A percentile compares a stretch with the other conserved stretches of the same genome.
Conservation (phyloP, 305 asterid genomes). For the Fraxinus ornus region DNA sequence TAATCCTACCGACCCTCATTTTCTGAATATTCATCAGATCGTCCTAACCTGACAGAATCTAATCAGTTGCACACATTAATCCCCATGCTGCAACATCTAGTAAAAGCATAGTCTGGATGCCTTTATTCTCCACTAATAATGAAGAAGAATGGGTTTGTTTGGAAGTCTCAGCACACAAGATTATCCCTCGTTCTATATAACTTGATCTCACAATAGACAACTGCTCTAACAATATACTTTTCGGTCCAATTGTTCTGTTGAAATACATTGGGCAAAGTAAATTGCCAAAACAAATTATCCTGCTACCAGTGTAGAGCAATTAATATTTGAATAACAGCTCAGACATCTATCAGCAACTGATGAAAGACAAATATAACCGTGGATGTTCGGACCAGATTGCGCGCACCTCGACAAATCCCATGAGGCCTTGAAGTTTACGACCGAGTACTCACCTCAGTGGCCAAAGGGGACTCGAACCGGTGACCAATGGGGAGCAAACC, state of each 20-base stretch:
- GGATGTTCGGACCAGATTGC: too few species aligned
- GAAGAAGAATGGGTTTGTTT: conserved; percentile 17
- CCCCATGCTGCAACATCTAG: conserved; percentile 6
- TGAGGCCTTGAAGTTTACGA: too few species aligned
- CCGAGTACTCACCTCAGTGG: too few species aligned
- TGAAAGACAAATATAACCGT: conserved; percentile 3
- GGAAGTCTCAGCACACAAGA: conserved; percentile 17
- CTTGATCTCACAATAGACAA: conserved; percentile 9
- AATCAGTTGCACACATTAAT: conserved; percentile 1
- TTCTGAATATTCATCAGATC: conserved; percentile 1
- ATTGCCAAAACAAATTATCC: neutral
- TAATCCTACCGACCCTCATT: conserved; percentile 9
- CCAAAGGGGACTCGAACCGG: too few species aligned
- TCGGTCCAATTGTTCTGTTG: conserved; percentile 8
- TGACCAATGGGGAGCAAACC: too few species aligned
- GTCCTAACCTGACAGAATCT: neutral
- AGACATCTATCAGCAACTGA: conserved; percentile 11
- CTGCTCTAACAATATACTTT: conserved; percentile 2
- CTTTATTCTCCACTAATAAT: neutral
- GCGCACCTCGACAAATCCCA: too few species aligned
- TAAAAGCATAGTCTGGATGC: conserved; percentile 4
- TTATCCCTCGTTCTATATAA: neutral
- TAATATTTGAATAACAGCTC: neutral
- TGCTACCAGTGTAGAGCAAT: neutral
- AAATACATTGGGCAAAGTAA: neutral